phyloP scores from a whole-genome alignment of 2,329 filamentous ascomycete species.

The Dothidotthia symphoricarpi region DNA sequence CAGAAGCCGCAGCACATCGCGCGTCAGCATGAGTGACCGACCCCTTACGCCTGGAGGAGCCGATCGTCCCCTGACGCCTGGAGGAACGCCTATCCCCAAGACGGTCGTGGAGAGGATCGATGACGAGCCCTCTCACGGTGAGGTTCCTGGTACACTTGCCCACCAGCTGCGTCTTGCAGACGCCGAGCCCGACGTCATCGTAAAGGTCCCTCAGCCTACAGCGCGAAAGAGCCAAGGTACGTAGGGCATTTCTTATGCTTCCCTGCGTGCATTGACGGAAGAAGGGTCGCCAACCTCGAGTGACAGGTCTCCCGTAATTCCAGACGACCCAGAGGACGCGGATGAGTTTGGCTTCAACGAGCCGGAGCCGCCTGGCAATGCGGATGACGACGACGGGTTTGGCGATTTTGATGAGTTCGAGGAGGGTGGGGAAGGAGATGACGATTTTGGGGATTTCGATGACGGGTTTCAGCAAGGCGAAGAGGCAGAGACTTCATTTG shows the following conservation, averaged over 20 bases:
- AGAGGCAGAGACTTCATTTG: conserved; percentile 42
- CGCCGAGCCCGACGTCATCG: conserved; percentile 58
- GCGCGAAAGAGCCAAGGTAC: conserved; percentile 56
- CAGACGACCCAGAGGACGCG: conserved; percentile 34
- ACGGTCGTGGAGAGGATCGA: conserved; percentile 64
- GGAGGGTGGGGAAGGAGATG: conserved; percentile 48
- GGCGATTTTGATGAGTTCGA: conserved; percentile 66
- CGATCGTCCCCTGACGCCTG: conserved; percentile 52
- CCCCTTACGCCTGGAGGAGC: conserved; percentile 50
- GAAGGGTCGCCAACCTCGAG: conserved; percentile 57
- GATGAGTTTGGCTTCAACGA: conserved; percentile 10
- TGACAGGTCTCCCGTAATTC: conserved; percentile 51
- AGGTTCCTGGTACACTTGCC: conserved; percentile 61
- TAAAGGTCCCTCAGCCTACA: conserved; percentile 48
- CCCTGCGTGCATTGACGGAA: conserved; percentile 60
- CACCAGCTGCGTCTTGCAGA: conserved; percentile 58
- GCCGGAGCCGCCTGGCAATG: conserved; percentile 46
- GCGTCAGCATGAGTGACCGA: conserved; percentile 45
- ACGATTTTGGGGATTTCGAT: conserved; percentile 56
- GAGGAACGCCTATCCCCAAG: conserved; percentile 54
- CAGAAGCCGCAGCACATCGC: conserved; percentile 41
- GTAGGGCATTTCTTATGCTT: conserved; percentile 45
- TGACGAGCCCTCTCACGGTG: conserved; percentile 57
- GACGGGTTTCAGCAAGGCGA: conserved; percentile 46
- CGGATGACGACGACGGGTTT: conserved; percentile 23